Evolutionary conservation across 371 early-diverging fungal genomes (phyloP), one percentile per base, ranked within the genome.

Genomic region (Rhizopus delemar): DNA sequence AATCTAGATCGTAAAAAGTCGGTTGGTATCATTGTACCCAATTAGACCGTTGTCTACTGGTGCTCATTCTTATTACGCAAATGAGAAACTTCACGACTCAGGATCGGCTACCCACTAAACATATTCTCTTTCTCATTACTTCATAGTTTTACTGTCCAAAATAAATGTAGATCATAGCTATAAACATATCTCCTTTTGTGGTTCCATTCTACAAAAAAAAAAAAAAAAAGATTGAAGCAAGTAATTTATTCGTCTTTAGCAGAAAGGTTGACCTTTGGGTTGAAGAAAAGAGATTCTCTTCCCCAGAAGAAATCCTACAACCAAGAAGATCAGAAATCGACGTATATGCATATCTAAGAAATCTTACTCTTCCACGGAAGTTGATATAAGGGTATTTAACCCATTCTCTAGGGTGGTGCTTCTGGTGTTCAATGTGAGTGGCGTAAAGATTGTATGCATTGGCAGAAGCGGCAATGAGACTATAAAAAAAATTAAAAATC

Each of bases 361-460:
- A n/a, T 9, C 15, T 48, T 48, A 48, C 48, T 45, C 64, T 64
- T 41, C 53, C 65, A 41, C 79, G 71, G 59, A 52, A 63, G 73
- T 76, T 76, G 48, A 79, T 71, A 57, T 79, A 79, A 29, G 71
- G 73, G 57, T 76, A 79, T 59, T 70, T 70, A 63, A 74, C 69
- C 56, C 58, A 68, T 50, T 76, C 70, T 43, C 62, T 67, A 38
- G 77, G 77, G 65, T 79, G 80, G 54, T 79, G 73, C 36, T 56
- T 68, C 46, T 63, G 43, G 58, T 79, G 80, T 51, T 74, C 75
- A 12, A 55, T 51, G 59, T 79, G 80, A 39, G 65, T 59, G 9
- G 35, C 46, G 52, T 72, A 72, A 50, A 79, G 59, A 68, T 72
- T 74, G 60, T 79, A 77, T 12, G 80, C 71, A 53, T 79, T 79